Conservation (phyloP, 305 asterid species). For the Rubia balearica region DNA sequence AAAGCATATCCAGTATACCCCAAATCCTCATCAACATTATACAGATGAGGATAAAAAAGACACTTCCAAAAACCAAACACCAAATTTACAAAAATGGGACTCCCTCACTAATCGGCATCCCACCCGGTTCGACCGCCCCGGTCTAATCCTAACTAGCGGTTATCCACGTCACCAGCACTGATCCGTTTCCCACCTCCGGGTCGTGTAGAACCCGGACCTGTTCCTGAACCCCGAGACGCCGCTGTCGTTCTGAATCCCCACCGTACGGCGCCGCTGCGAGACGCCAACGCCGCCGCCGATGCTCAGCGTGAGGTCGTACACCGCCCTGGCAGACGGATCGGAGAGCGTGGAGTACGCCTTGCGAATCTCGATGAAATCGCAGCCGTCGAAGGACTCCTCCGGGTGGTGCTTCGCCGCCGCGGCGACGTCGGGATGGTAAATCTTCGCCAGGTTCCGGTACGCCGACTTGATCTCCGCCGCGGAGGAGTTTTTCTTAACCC, state of each 20-base stretch:
- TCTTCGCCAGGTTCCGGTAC: constrained; percentile 58
- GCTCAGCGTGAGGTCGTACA: constrained; percentile 47
- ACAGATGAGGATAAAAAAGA: neutral
- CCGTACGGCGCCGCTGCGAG: constrained; percentile 12
- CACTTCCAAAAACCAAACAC: neutral
- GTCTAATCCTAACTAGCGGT: neutral
- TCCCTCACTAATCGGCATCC: neutral
- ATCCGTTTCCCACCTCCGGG: constrained; percentile 94
- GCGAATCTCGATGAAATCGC: constrained; percentile 67
- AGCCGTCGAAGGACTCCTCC: constrained; percentile 38
- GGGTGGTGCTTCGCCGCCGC: constrained; percentile 15
- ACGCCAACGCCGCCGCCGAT: constrained; percentile 12
- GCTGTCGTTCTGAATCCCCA: constrained; percentile 6
- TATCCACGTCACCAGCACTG: constrained; percentile 68
- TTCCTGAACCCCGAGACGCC: constrained; percentile 20
- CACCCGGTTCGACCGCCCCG: constrained; percentile 5
- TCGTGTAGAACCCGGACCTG: constrained; percentile 39
- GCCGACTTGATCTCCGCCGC: constrained; percentile 55
- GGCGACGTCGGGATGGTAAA: constrained; percentile 60
- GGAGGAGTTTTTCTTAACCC: constrained; percentile 43
- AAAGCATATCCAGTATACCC: neutral
- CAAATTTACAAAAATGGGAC: neutral
- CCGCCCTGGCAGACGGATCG: constrained; percentile 66
- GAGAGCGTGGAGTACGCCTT: constrained; percentile 68
- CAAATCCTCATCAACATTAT: neutral